phyloP scores from a whole-genome alignment of 179 eudicot species.

The Spergularia azorica region DNA sequence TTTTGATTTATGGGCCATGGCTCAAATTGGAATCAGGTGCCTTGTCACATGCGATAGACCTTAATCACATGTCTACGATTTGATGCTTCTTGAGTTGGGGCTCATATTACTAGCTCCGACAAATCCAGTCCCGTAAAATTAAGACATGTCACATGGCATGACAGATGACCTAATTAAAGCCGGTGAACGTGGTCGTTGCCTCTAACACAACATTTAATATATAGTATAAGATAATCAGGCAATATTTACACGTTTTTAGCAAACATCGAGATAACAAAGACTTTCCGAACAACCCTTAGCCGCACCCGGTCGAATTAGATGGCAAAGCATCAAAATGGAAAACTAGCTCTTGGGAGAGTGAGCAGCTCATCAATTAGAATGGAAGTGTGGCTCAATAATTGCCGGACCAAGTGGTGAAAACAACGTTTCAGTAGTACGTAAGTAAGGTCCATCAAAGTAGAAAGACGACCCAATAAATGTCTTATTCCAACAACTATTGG shows the following conservation, averaged over 20 bases:
- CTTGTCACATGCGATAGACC: constrained; percentile 2
- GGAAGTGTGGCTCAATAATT: neutral
- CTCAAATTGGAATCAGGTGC: constrained; percentile 1
- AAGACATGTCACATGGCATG: neutral
- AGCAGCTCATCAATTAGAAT: neutral
- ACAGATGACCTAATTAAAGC: neutral
- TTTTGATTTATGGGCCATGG: neutral
- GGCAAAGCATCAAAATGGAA: neutral
- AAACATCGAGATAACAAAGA: too few relatives aligned
- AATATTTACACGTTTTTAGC: too few relatives aligned
- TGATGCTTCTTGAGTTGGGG: neutral
- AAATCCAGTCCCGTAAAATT: too few relatives aligned
- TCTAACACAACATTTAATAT: neutral
- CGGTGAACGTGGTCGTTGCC: too few relatives aligned
- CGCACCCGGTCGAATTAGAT: neutral
- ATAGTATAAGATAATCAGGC: neutral
- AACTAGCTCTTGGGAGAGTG: constrained; percentile 2
- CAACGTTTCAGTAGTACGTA: constrained; percentile 2
- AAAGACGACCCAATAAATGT: neutral
- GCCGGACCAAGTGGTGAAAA: constrained; percentile 1
- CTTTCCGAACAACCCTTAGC: too few relatives aligned
- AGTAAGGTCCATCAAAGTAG: neutral
- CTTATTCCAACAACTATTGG: neutral
- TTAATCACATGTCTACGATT: constrained; percentile 1
- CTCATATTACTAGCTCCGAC: too few relatives aligned